Evolutionary conservation across 257 asterid genomes (phyloP).

Genomic region (Rehmannia glutinosa): DNA sequence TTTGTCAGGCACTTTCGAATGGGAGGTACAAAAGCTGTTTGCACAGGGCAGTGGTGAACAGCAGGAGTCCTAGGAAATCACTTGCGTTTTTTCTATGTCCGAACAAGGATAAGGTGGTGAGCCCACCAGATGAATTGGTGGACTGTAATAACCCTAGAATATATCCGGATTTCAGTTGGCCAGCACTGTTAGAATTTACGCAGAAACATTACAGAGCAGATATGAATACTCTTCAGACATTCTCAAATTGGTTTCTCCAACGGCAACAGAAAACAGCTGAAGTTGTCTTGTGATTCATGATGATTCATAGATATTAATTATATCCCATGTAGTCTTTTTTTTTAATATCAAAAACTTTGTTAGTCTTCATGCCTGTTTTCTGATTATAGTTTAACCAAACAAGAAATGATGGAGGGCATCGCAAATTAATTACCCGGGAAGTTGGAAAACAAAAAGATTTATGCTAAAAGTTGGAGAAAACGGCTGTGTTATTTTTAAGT

Average conservation of each 20-base stretch:
- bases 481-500: not conserved
- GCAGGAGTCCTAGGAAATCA: constrained; percentile 63
- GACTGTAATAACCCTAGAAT: constrained; percentile 62
- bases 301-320: no score
- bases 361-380: not conserved
- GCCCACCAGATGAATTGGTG: constrained; percentile 80
- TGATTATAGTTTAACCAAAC: not conserved
- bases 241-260: constrained; percentile 61
- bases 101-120: constrained; percentile 70
- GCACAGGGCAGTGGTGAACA: constrained; percentile 96
- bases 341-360: not conserved
- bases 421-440: no score
- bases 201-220: constrained; percentile 94
- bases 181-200: constrained; percentile 63
- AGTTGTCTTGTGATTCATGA: not conserved
- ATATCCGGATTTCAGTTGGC: constrained; percentile 86
- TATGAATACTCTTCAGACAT: constrained; percentile 69
- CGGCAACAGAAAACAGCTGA: constrained; percentile 20
- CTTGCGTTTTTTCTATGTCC: constrained; percentile 94
- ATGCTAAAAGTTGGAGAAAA: no score
- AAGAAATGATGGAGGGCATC: not conserved
- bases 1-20: constrained; percentile 74
- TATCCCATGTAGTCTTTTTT: not conserved
- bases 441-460: no score
- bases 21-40: constrained; percentile 89